A percentile compares a stretch with the other conserved stretches of the same genome.
Conservation (phyloP, 176 grass and related monocot genomes). For the Lolium multiflorum region DNA sequence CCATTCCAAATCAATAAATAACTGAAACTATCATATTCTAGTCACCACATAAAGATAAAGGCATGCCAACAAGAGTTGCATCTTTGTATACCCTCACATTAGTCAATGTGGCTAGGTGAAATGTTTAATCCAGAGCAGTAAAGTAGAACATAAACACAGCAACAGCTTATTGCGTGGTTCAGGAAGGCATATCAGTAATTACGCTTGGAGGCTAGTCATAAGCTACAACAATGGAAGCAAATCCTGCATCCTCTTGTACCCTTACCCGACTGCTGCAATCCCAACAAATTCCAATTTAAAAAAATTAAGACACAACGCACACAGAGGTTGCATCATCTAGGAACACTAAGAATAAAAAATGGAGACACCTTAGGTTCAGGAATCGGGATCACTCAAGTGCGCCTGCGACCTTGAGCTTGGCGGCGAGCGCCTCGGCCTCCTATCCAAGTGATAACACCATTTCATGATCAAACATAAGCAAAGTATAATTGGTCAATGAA, state of each 20-base stretch:
- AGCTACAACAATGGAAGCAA: conserved; percentile 49
- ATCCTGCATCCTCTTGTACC: conserved; percentile 35
- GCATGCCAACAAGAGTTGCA: conserved; percentile 16
- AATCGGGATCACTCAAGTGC: conserved; percentile 67
- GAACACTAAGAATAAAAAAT: conserved; percentile 28
- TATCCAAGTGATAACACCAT: conserved; percentile 31
- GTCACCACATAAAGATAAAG: too few species aligned
- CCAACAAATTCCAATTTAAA: conserved; percentile 38
- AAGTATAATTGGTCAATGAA: not conserved
- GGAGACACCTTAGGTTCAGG: conserved; percentile 37
- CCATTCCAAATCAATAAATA: conserved; percentile 22
- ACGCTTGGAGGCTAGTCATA: conserved; percentile 38
- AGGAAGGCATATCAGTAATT: conserved; percentile 32
- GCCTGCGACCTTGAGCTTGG: conserved; percentile 90
- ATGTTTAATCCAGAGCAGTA: conserved; percentile 1
- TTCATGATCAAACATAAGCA: not conserved
- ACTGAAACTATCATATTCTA: conserved; percentile 22
- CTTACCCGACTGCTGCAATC: not conserved
- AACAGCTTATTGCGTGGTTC: conserved; percentile 44
- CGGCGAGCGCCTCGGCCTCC: conserved; percentile 83
- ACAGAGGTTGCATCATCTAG: conserved; percentile 12
- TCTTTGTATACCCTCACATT: not conserved
- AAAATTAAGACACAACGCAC: conserved; percentile 24
- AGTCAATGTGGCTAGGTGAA: not conserved
- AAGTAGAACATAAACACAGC: not conserved